These are phyloP conservation scores for Monosporascus sp. DNA, from an alignment of 2,329 filamentous ascomycete species.

Conservation along the genomic window DNA sequence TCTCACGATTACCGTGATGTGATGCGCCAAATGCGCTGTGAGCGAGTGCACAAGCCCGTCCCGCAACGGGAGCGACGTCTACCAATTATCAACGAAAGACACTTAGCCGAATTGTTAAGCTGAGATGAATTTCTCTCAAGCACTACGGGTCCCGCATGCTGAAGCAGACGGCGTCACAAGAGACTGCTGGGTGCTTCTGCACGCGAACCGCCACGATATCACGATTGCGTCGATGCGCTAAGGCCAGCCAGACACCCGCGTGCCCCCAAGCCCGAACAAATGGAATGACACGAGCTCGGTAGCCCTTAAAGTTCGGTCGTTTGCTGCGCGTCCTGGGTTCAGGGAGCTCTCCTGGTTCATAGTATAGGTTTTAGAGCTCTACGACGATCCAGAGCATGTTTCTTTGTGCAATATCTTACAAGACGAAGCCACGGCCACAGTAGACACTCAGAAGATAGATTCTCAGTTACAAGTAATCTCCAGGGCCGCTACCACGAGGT, in stretches of 20 bases:
- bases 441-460: too few species aligned
- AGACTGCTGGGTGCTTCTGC: not conserved
- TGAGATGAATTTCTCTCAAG: not conserved
- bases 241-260: not conserved
- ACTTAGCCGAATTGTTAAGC: not conserved
- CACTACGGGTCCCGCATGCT: not conserved
- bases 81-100: not conserved
- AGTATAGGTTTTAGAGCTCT: not conserved
- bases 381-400: not conserved
- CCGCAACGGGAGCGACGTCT: not conserved
- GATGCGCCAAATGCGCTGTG: not conserved
- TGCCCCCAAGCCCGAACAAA: not conserved
- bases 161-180: not conserved
- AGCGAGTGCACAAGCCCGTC: not conserved
- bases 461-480: too few species aligned
- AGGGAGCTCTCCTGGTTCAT: too few species aligned
- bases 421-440: too few species aligned
- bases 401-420: too few species aligned
- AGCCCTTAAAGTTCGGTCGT: not conserved
- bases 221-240: not conserved
- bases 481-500: too few species aligned
- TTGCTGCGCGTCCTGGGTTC: not conserved
- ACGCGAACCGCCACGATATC: not conserved
- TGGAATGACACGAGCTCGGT: not conserved
- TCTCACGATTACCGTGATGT: not conserved